Evolutionary conservation across 2,329 filamentous ascomycete genomes (phyloP), one percentile per base, ranked within the genome.

Genomic region (Alternaria postmessia): DNA sequence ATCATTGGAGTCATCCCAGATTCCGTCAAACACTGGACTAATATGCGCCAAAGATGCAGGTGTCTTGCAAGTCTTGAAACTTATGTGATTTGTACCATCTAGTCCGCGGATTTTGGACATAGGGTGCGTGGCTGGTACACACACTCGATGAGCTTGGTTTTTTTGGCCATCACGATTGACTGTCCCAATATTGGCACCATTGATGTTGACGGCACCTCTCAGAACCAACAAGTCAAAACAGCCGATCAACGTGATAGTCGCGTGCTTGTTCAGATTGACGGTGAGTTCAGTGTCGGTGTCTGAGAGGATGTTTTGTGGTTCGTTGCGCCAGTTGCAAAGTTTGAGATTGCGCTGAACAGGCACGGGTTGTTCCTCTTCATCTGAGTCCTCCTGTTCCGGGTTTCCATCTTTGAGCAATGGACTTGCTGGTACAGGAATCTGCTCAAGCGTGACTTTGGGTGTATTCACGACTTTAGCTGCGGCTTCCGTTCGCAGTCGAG

Each of bases 121-220:
- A 1, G 91, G 88, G 71, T 92, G 87, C 38, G 89, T 91, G 42
- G 86, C 84, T 1, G 91, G 87, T 16, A 90, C 89, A 74, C 87
- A 87, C 16, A 92, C 82, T 81, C 86, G 88, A 65, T 71, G 57
- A n/a, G 44, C 44, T 36, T 48, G 52, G 7, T 59, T 57, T 24
- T 63, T 63, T 44, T 69, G 62, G 14, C 65, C 65, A 36, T 62
- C 54, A 39, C 54, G 65, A 47, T 65, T 65, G 0, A 83, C 81
- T 1, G 84, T 74, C 11, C 81, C 80, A 4, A 94, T 74, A 7
- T 83, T 85, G 7, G 90, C 88, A 16, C 91, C 91, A 14, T 87
- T 85, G 26, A 94, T 75, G 1, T 86, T 88, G 24, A 91, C 80
- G 43, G 88, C 82, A 2, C 92, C 92, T 53, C 82, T 82, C 8